phyloP scores from a whole-genome alignment of 140 eudicot species.

The Erigeron philadelphicus region DNA sequence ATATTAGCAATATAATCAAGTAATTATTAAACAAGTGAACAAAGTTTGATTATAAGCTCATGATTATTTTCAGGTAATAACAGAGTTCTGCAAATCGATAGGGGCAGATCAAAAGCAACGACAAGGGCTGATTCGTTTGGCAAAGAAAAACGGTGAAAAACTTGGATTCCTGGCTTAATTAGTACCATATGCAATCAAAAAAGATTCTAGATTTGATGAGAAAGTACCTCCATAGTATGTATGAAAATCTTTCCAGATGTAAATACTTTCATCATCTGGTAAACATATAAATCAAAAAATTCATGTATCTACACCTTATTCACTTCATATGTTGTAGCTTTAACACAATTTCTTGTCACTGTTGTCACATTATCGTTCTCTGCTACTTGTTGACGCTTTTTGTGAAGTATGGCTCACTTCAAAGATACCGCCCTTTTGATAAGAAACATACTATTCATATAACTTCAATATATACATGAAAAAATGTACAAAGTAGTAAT shows the following conservation, averaged over 20 bases:
- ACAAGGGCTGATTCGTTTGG: slow-evolving; percentile 91
- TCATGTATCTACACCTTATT: slow-evolving; percentile 9
- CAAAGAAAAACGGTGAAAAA: slow-evolving; percentile 90
- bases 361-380: not conserved
- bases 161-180: slow-evolving; percentile 75
- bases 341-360: not conserved
- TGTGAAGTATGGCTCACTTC: too few species aligned
- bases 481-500: not conserved
- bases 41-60: slow-evolving; percentile 8
- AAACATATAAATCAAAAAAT: not conserved
- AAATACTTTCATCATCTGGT: slow-evolving; percentile 28
- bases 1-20: not conserved
- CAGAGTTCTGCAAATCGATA: slow-evolving; percentile 88
- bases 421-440: too few species aligned
- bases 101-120: slow-evolving; percentile 96
- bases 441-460: too few species aligned
- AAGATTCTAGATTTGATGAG: slow-evolving; percentile 26
- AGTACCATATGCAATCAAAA: slow-evolving; percentile 10
- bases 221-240: slow-evolving; percentile 27
- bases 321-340: slow-evolving; percentile 14
- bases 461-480: not conserved
- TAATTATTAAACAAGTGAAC: not conserved
- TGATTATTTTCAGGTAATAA: slow-evolving; percentile 61
- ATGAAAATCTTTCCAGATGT: slow-evolving; percentile 28
- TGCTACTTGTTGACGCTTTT: too few species aligned